Evolutionary conservation across 495 filamentous ascomycete species (phyloP), one percentile per base, ranked within the genome.

Genomic region (Cudoniella acicularis): DNA sequence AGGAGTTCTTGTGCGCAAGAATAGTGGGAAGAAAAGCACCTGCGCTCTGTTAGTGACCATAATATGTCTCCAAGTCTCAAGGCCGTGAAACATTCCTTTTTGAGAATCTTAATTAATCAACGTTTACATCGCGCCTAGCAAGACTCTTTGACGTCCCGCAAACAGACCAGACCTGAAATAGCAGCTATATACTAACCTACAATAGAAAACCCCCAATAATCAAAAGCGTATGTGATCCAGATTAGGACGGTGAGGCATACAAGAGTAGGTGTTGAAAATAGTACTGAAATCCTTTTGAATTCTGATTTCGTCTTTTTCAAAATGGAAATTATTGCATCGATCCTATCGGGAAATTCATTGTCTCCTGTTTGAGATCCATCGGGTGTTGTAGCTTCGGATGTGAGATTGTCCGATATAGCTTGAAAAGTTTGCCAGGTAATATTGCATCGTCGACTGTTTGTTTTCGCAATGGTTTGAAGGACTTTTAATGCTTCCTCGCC

Each of bases 401-500:
- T 17, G n/a, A 4, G 8, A 8, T n/a, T 8, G 20, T 8, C n/a
- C 17, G 43, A 47, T n/a, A 47, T 4, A 9, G 43, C 43, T 21
- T 47, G 16, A 17, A 47, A 47, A 17, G 43, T 17, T 21, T 47
- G 16, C 43, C 16, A 47, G n/a, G 13, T 47, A 8, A 47, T 17
- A 4, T 47, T 47, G 43, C 43, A 47, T 17, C 16, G 36, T 47
- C 43, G 6, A 9, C 17, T 47, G 43, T 79, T 79, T 56, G 70
- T 65, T 27, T 66, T 69, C 1, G 75, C 71, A 24, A 79, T 65
- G 26, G 75, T 56, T 16, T 75, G 67, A 3, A 79, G 56, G 23
- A 75, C 72, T 48, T 68, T 48, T 10, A 77, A 57, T 0, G 77
- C 77, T 62, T 76, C 72, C 6, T 66, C 70, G 52, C 77, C 75